Evolutionary conservation across 108 stramenopile species (phyloP).

Genomic region (Cyclotella choctawhatcheeana): DNA sequence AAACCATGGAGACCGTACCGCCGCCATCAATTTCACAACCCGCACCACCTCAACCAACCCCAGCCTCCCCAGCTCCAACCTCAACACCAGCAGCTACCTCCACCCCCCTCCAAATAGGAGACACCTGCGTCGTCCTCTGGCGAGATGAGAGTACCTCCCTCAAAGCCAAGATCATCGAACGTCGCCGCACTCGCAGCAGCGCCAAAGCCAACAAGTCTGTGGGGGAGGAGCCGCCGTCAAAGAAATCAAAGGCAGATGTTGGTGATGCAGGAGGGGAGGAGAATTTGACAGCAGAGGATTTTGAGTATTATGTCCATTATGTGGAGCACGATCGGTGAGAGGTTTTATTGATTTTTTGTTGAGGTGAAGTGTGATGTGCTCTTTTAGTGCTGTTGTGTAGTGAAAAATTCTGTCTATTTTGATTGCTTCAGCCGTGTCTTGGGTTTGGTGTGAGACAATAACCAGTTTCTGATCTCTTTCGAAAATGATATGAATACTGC

Average conservation of each 20-base stretch:
- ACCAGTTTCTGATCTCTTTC: neutral
- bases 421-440: neutral
- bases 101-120: neutral
- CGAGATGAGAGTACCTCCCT: neutral
- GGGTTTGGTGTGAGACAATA: neutral
- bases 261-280: neutral
- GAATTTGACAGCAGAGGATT: slow-evolving; percentile 38
- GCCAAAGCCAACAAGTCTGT: neutral
- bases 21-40: too few relatives aligned
- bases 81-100: too few relatives aligned
- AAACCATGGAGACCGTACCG: too few relatives aligned
- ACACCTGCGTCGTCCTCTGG: neutral
- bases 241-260: neutral
- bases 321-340: slow-evolving; percentile 72
- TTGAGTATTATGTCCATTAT: slow-evolving; percentile 89
- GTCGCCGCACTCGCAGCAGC: neutral
- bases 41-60: too few relatives aligned
- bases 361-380: neutral
- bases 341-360: slow-evolving; percentile 17
- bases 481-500: neutral
- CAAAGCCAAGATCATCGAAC: slow-evolving; percentile 1
- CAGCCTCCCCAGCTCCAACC: too few relatives aligned
- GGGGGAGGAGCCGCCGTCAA: neutral
- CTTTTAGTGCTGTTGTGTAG: too few relatives aligned
- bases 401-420: neutral